Conservation (phyloP, 768 basidiomycete species). For the Auricularia cornea region DNA sequence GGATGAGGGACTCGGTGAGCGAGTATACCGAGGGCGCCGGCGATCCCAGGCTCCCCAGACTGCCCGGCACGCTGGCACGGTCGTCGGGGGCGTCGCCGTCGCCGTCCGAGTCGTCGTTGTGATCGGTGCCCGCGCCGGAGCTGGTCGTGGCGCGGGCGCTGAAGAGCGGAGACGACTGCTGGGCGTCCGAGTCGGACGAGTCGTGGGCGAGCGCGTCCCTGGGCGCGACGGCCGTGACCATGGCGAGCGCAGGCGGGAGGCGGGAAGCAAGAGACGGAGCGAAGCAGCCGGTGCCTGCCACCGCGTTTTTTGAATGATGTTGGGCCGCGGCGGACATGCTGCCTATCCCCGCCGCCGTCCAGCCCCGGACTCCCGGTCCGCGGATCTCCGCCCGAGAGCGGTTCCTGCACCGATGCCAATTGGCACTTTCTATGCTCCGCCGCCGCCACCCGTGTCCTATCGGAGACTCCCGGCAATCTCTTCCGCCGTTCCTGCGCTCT, state of each 20-base stretch:
- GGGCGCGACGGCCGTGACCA: neutral
- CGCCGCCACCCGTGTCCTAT: no score
- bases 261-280: conserved; percentile 4
- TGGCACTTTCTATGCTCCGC: no score
- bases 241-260: conserved; percentile 9
- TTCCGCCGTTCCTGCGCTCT: no score
- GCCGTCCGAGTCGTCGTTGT: neutral
- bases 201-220: neutral
- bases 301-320: neutral
- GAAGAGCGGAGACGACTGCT: neutral
- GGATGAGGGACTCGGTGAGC: conserved; percentile 47
- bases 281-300: conserved; percentile 9
- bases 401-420: no score
- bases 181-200: neutral
- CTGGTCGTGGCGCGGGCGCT: neutral
- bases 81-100: conserved; percentile 36
- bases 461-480: no score
- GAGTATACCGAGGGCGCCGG: conserved; percentile 64
- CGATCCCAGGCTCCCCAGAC: conserved; percentile 24
- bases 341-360: neutral
- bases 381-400: neutral
- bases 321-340: conserved; percentile 1
- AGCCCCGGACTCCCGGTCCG: neutral
- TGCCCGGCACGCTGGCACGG: conserved; percentile 25
- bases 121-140: neutral